phyloP scores from a whole-genome alignment of 371 early-diverging fungal species.

The Gilbertella persicaria region DNA sequence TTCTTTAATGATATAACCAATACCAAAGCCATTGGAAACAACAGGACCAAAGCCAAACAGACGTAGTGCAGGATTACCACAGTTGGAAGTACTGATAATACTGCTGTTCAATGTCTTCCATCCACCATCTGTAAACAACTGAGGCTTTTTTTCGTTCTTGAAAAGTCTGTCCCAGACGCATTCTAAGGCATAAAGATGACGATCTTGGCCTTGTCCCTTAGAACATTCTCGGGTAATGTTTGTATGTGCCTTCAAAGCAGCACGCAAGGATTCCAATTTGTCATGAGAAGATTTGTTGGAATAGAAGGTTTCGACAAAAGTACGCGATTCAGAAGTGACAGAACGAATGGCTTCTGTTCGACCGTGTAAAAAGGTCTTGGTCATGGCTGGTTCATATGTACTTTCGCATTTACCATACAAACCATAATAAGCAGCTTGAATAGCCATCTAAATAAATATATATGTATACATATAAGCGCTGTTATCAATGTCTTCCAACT shows the following conservation, averaged over 20 bases:
- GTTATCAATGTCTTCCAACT: too few species aligned
- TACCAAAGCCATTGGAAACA: constrained; percentile 88
- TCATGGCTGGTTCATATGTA: constrained; percentile 90
- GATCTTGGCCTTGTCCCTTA: constrained; percentile 81
- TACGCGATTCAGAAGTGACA: constrained; percentile 70
- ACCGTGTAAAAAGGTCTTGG: constrained; percentile 79
- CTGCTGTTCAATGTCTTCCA: constrained; percentile 67
- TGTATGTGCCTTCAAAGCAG: constrained; percentile 71
- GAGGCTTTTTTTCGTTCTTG: constrained; percentile 61
- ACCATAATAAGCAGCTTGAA: constrained; percentile 91
- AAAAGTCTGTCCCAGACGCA: constrained; percentile 51
- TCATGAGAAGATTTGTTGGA: constrained; percentile 40
- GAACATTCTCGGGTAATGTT: constrained; percentile 73
- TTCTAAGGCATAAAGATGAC: constrained; percentile 82
- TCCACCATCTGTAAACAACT: constrained; percentile 72
- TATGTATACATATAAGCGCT: too few species aligned
- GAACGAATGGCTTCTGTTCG: constrained; percentile 89
- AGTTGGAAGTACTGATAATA: constrained; percentile 85
- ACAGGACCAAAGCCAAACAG: constrained; percentile 93
- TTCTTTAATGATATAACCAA: constrained; percentile 88
- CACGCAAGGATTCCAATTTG: constrained; percentile 56
- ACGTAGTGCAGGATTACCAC: constrained; percentile 80
- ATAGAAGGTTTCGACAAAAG: constrained; percentile 77
- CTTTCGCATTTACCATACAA: constrained; percentile 73
- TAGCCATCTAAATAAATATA: constrained; percentile 69